A percentile compares a stretch with the other conserved stretches of the same genome.
Conservation (phyloP, 2,329 filamentous ascomycete genomes). For the Dendrostoma leiphaemia region DNA sequence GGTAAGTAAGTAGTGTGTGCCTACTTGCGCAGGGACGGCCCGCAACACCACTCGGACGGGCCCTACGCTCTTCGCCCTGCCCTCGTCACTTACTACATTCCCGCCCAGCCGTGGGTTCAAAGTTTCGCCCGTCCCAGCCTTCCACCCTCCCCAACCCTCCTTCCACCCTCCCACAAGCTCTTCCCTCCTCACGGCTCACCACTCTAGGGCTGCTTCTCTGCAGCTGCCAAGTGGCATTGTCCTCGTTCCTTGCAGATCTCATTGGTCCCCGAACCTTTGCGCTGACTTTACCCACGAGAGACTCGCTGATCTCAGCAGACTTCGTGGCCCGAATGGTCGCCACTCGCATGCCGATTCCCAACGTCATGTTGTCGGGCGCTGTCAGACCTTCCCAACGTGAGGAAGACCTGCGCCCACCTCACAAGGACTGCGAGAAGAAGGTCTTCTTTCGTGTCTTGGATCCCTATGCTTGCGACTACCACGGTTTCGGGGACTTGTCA, state of each 20-base stretch:
- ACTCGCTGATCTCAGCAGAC: neutral
- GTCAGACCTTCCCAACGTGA: neutral
- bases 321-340: no score
- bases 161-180: no score
- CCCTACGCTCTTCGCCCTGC: neutral
- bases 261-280: neutral
- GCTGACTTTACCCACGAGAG: neutral
- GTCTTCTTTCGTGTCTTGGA: no score
- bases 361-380: no score
- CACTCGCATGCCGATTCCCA: no score
- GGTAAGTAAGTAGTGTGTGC: neutral
- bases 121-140: no score
- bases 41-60: constrained; percentile 1
- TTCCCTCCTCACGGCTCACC: no score
- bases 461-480: no score
- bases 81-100: neutral
- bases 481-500: neutral
- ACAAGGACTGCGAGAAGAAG: no score
- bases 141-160: neutral
- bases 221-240: neutral
- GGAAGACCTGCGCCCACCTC: no score
- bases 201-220: no score
- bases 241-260: neutral
- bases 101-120: no score
- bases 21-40: constrained; percentile 12